Evolutionary conservation across 805 yeast species (phyloP).

Genomic region (Grigorovia humatica): DNA sequence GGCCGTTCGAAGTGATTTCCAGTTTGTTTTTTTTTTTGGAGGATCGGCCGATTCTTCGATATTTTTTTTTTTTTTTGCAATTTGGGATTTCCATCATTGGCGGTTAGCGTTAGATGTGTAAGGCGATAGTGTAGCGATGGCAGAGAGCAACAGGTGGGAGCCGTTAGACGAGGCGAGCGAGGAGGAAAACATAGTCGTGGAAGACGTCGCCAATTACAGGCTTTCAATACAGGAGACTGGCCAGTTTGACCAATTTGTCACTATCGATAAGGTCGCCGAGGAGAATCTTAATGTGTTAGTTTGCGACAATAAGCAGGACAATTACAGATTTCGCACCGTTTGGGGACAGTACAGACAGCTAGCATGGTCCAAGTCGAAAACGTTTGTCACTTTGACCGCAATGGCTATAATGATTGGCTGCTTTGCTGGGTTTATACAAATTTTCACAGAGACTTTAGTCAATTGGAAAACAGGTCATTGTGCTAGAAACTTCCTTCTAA

Average conservation of each 20-base stretch:
- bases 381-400: conserved; percentile 62
- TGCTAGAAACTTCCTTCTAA: conserved; percentile 54
- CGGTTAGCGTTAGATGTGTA: too few species aligned
- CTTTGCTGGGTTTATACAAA: conserved; percentile 72
- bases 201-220: conserved; percentile 3
- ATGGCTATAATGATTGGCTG: conserved; percentile 74
- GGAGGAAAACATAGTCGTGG: not conserved
- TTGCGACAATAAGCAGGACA: not conserved
- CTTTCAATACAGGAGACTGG: conserved; percentile 19
- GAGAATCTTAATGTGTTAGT: conserved; percentile 41
- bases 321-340: conserved; percentile 3
- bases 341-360: conserved; percentile 8
- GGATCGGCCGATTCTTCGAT: too few species aligned
- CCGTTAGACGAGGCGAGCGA: not conserved
- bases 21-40: not conserved
- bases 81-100: too few species aligned
- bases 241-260: conserved; percentile 48
- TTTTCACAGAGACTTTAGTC: conserved; percentile 80
- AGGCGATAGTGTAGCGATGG: too few species aligned
- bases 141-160: too few species aligned
- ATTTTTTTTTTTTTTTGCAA: too few species aligned
- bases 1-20: not conserved
- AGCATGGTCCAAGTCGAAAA: conserved; percentile 23
- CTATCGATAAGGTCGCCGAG: conserved; percentile 58
- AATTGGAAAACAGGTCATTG: conserved; percentile 76